A percentile compares a stretch with the other conserved stretches of the same genome.
phyloP scores from a whole-genome alignment of 768 basidiomycete genomes.

The Tulasnella sp. region DNA sequence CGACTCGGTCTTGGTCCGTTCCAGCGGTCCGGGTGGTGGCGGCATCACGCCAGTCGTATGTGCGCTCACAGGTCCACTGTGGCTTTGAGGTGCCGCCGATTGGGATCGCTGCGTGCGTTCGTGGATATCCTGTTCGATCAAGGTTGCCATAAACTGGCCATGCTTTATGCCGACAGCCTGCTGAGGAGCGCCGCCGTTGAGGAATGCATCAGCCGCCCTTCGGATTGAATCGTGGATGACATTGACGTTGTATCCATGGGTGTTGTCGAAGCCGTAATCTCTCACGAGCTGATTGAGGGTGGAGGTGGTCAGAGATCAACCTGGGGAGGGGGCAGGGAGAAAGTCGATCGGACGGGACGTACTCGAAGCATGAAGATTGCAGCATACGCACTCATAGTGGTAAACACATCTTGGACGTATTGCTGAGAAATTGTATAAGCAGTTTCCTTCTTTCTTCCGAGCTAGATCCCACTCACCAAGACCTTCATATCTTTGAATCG shows the following conservation, averaged over 20 bases:
- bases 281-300: constrained; percentile 48
- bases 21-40: neutral
- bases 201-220: constrained; percentile 66
- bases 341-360: constrained; percentile 13
- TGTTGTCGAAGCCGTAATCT: constrained; percentile 27
- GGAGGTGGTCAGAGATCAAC: neutral
- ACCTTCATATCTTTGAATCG: constrained; percentile 66
- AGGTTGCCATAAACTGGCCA: constrained; percentile 62
- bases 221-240: constrained; percentile 57
- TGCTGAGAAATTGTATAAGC: constrained; percentile 34
- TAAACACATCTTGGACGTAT: constrained; percentile 75
- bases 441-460: neutral
- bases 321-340: neutral
- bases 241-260: constrained; percentile 24
- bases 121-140: constrained; percentile 38
- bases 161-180: constrained; percentile 57
- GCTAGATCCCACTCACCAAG: constrained; percentile 40
- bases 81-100: neutral
- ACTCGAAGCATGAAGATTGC: constrained; percentile 73
- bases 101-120: neutral
- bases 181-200: constrained; percentile 54
- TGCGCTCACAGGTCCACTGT: neutral
- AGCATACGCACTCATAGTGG: constrained; percentile 78
- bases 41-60: neutral
- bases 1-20: neutral